Percentiles rank a stretch among this genome's conserved stretches.
Evolutionary conservation across 768 basidiomycete genomes (phyloP).

Genomic region (Cystobasidium ongulense): DNA sequence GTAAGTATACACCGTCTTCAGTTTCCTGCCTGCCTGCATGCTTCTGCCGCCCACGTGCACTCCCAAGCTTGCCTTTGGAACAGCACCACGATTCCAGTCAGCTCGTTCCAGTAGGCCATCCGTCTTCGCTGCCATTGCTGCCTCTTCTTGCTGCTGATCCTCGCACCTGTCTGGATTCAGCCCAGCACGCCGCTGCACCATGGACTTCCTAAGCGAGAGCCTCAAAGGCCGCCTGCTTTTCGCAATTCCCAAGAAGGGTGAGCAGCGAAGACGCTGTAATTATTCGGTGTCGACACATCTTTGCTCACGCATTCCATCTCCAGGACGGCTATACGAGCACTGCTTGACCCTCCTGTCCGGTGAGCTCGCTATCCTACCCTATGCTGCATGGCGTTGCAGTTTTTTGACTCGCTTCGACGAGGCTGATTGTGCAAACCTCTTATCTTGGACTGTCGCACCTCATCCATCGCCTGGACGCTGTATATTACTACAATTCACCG

Average conservation of each 20-base stretch:
- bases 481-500: no score
- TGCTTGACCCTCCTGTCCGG: conserved; percentile 76
- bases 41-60: no score
- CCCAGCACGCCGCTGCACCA: no score
- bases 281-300: neutral
- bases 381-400: neutral
- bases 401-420: conserved; percentile 1
- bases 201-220: conserved; percentile 61
- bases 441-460: neutral
- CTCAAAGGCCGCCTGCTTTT: conserved; percentile 80
- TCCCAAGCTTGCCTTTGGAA: no score
- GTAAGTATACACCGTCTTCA: no score
- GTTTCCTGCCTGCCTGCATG: no score
- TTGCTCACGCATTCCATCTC: neutral
- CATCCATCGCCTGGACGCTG: neutral
- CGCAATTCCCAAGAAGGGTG: conserved; percentile 96
- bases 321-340: conserved; percentile 83
- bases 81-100: no score
- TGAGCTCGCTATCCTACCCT: conserved; percentile 44
- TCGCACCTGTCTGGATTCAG: no score
- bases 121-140: no score
- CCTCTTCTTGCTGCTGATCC: no score
- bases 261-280: neutral
- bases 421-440: neutral
- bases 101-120: no score